These are phyloP conservation scores for Aspergillus thermomutatus DNA, from an alignment of 2,329 filamentous ascomycete genomes.

Conservation along the genomic window DNA sequence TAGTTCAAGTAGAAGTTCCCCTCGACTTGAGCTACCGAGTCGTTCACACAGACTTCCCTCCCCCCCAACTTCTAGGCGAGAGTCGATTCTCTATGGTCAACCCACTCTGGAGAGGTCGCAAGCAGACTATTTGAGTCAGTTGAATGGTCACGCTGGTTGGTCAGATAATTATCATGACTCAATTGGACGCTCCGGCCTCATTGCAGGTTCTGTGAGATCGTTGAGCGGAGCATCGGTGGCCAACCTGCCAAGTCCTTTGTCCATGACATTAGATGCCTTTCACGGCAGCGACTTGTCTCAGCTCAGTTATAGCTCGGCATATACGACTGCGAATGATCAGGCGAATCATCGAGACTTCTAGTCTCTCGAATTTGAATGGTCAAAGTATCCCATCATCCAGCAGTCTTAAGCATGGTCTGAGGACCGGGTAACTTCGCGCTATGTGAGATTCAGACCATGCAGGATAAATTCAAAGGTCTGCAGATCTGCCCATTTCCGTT, in stretches of 20 bases:
- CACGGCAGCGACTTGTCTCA: slow-evolving; percentile 27
- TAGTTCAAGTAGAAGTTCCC: slow-evolving; percentile 38
- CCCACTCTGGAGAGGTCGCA: slow-evolving; percentile 25
- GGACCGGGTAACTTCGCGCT: neutral
- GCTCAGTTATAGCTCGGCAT: slow-evolving; percentile 26
- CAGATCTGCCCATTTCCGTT: neutral
- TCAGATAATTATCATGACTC: slow-evolving; percentile 23
- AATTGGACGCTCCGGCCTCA: slow-evolving; percentile 20
- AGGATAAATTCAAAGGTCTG: neutral
- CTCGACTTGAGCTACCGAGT: slow-evolving; percentile 30
- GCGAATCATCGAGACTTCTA: slow-evolving; percentile 28
- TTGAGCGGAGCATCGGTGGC: slow-evolving; percentile 20
- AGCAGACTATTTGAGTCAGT: slow-evolving; percentile 26
- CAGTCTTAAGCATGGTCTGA: neutral
- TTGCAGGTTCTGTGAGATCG: slow-evolving; percentile 17
- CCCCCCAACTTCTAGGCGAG: slow-evolving; percentile 34
- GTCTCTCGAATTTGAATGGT: neutral
- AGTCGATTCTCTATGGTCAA: slow-evolving; percentile 32
- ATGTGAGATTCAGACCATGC: neutral
- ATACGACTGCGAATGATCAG: slow-evolving; percentile 20
- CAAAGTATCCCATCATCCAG: neutral
- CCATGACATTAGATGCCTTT: slow-evolving; percentile 29
- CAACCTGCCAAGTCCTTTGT: slow-evolving; percentile 23
- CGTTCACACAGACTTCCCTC: slow-evolving; percentile 37
- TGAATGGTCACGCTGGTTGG: slow-evolving; percentile 28